phyloP scores from a whole-genome alignment of 345 rosid genomes.

The Euphorbia lathyris region DNA sequence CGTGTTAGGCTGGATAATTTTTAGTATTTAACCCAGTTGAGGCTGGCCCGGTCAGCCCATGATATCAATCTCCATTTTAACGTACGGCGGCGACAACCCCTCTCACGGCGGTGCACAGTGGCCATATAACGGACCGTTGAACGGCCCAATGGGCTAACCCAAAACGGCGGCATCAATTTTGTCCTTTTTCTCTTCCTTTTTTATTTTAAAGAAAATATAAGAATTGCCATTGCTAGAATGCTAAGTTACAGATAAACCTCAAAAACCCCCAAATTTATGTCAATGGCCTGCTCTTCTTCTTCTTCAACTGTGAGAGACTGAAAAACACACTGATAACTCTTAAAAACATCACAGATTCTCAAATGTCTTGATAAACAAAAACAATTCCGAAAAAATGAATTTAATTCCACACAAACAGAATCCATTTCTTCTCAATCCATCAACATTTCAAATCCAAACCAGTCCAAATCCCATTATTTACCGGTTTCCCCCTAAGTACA shows the following conservation, averaged over 20 bases:
- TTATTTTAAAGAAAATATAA: not conserved
- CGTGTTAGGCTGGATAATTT: too few species aligned
- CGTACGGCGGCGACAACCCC: too few species aligned
- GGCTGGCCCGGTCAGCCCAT: too few species aligned
- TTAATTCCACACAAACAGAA: conserved; percentile 33
- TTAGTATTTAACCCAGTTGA: too few species aligned
- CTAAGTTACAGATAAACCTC: conserved; percentile 11
- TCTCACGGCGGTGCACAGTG: not conserved
- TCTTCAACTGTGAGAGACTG: not conserved
- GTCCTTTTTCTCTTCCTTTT: not conserved
- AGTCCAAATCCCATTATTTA: conserved; percentile 21
- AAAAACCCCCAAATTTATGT: not conserved
- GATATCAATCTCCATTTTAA: too few species aligned
- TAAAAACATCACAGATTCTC: not conserved
- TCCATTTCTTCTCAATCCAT: conserved; percentile 39
- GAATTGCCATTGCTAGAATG: not conserved
- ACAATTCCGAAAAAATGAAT: conserved; percentile 34
- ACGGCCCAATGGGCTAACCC: not conserved
- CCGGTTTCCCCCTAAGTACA: conserved; percentile 29
- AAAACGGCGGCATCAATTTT: not conserved
- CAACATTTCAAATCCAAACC: conserved; percentile 14
- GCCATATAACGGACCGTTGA: not conserved
- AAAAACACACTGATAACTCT: not conserved
- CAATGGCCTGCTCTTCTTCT: conserved; percentile 3
- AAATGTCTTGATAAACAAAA: not conserved